Base-by-base conservation (phyloP, 805 yeast species). In the Ogataea nakhonphanomensis region DNA sequence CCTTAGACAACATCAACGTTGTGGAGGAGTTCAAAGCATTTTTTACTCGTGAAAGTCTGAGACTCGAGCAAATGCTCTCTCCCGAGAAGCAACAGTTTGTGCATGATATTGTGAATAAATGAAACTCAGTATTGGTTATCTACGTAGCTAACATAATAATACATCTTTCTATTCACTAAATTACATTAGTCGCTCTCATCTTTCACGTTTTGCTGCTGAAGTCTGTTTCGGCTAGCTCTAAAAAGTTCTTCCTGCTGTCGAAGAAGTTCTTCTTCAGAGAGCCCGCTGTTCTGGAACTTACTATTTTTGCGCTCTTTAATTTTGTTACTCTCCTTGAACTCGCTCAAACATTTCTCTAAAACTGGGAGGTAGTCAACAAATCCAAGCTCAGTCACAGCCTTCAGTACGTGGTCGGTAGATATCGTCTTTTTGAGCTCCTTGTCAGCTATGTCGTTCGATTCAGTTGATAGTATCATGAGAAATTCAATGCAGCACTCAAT, bases 401-500 rank as follows among this genome's bases (percentile, higher is more conserved):
- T 84, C 48, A 91, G 74, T 27, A 93, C 97, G 59, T 93, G 99
- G 60, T 93, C 99, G 2, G 95, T 84, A 0, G 96, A 95, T 31
- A 93, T 93, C 2, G 99, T 93, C 64, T 93, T 93, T 63, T 93
- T 93, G 39, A 95, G 80, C 59, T 93, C 99, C 54, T 84, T 84
- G 54, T 93, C 98, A 1, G 98, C 98, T 50, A 93, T 89, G 47
- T 93, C 98, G 55, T 91, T 90, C 41, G 91, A 83, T 65, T 89
- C 95, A 3, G 95, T 87, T 8, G 96, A 84, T 30, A 91, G 69
- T 44, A 91, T 87, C 95, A 93, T 91, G 45, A 93, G 83, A 61
- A 93, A 91, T 64, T 89, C 96, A 41, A 93, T 88, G 54, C 97
- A 89, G 62, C 96, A 91, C 59, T 93, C 97, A 31, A 95, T 91